Evolutionary conservation across 2,329 filamentous ascomycete species (phyloP), one percentile per base, ranked within the genome.

Genomic region (Proliferodiscus dingleyae): DNA sequence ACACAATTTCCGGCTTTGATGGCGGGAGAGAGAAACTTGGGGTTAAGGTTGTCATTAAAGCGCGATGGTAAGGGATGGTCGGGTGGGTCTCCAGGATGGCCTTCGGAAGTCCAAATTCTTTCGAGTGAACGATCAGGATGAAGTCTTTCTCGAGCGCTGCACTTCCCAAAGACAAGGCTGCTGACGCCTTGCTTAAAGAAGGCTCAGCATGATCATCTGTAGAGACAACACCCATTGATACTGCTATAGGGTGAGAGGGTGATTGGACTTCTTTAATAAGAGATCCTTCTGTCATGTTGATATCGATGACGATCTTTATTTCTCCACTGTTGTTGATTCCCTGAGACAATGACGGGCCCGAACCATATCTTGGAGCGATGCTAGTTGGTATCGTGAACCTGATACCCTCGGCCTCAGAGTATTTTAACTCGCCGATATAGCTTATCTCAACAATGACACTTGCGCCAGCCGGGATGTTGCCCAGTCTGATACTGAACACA

Each of bases 341-440:
- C 10, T 11, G 22, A n/a, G 15, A n/a, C 55, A 19, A 41, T 46
- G 6, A 30, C 19, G 42, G 41, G 61, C 48, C 33, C 72, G 47
- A 5, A 8, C 81, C 81, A 62, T 87, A 89, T 16, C 83, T 73
- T 2, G 84, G 84, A 0, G 79, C 80, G 45, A 89, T 81, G 38
- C 63, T 66, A 1, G 76, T 85, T 0, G 85, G 85, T 4, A 89
- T 76, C 4, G 78, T 87, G 59, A 84, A 85, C 5, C 83, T 75
- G 21, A 85, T 69, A 5, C 82, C 82, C 57, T 89, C 81, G 3
- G 77, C 70, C 50, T 82, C 78, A 58, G 88, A 83, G 53, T 87
- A 81, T 65, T 86, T 86, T 43, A 89, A 70, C 61, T 89, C 83
- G 2, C 80, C 81, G 4, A 87, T 70, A 50, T 85, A 87, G 0